phyloP scores from a whole-genome alignment of 1,284 basidiomycete genomes.

The Cerrena zonata region DNA sequence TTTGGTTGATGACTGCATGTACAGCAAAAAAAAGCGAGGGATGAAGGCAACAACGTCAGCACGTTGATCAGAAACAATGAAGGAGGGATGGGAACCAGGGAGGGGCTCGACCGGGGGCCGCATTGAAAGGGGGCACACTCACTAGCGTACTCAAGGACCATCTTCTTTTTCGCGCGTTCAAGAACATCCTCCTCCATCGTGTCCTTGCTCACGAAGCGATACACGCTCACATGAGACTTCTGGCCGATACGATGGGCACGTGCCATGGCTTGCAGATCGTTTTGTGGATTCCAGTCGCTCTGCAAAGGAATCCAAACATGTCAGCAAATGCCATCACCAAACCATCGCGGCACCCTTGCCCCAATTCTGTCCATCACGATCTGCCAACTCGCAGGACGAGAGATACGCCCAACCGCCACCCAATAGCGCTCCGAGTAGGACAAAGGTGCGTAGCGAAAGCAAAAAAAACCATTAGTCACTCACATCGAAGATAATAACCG shows the following conservation, averaged over 20 bases:
- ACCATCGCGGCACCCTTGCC: too few species aligned
- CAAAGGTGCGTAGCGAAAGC: background rate
- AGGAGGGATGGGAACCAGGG: background rate
- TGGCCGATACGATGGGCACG: constrained; percentile 95
- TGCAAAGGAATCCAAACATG: constrained; percentile 28
- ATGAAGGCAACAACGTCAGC: too few species aligned
- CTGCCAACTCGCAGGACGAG: too few species aligned
- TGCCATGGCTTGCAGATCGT: constrained; percentile 98
- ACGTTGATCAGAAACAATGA: background rate
- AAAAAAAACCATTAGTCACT: constrained; percentile 27
- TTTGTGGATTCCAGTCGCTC: constrained; percentile 97
- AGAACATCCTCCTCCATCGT: constrained; percentile 99
- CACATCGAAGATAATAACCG: constrained; percentile 98
- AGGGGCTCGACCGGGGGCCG: background rate
- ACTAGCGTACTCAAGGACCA: constrained; percentile 99
- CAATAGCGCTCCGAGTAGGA: background rate
- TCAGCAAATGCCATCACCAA: background rate
- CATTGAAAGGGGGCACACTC: constrained; percentile 35
- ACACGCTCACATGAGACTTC: constrained; percentile 97
- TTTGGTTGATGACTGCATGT: constrained; percentile 90
- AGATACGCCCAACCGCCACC: too few species aligned
- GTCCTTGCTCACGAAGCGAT: constrained; percentile 96
- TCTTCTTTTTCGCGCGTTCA: constrained; percentile 97
- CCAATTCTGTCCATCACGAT: too few species aligned
- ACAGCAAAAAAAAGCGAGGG: constrained; percentile 3